Conservation (phyloP, 75 land plant species). For the Picea sitchensis region DNA sequence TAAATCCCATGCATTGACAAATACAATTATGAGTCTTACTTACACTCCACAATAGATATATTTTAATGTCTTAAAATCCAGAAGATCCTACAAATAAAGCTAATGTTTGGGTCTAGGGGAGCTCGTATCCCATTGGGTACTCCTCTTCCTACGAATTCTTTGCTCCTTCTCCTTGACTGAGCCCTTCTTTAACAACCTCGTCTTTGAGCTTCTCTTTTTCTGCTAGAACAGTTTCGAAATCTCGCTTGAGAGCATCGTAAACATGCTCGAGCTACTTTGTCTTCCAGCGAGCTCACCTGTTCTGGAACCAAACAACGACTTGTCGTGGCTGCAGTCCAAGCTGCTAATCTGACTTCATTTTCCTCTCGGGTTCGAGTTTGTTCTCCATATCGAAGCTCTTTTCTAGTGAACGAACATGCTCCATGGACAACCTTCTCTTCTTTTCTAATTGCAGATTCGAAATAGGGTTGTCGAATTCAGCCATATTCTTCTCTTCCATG, state of each 20-base stretch:
- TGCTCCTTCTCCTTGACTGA: too few relatives aligned
- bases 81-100: too few relatives aligned
- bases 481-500: too few relatives aligned
- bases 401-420: background rate
- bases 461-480: too few relatives aligned
- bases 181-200: background rate
- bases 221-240: background rate
- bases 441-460: too few relatives aligned
- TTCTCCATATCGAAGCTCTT: background rate
- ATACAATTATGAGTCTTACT: slow-evolving; percentile 1
- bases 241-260: background rate
- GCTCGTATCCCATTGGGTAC: too few relatives aligned
- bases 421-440: too few relatives aligned
- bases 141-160: too few relatives aligned
- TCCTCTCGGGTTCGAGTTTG: slow-evolving; percentile 1
- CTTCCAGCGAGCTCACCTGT: slow-evolving; percentile 4
- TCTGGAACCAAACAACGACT: slow-evolving; percentile 8
- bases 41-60: background rate
- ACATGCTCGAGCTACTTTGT: background rate
- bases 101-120: too few relatives aligned
- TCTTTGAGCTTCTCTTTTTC: background rate
- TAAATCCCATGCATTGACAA: slow-evolving; percentile 2
- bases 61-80: slow-evolving; percentile 3
- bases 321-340: slow-evolving; percentile 1
- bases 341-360: background rate